These are phyloP conservation scores for Micractinium conductrix DNA, from an alignment of 139 green algal species.

Conservation along the genomic window DNA sequence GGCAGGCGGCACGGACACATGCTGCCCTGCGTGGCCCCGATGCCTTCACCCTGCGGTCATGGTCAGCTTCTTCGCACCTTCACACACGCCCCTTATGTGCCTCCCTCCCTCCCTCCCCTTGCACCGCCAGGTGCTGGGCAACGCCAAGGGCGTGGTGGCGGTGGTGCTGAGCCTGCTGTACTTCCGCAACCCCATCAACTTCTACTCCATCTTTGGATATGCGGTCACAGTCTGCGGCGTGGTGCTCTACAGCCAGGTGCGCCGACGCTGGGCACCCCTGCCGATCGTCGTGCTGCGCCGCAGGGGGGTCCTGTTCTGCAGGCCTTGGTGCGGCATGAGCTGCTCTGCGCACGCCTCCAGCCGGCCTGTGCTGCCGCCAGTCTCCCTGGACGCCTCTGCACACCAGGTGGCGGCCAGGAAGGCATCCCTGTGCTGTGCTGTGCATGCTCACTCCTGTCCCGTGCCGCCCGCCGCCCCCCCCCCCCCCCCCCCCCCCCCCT, in stretches of 20 bases:
- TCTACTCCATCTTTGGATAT: conserved; percentile 80
- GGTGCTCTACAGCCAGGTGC: conserved; percentile 66
- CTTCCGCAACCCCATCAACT: conserved; percentile 83
- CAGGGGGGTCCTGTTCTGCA: not conserved
- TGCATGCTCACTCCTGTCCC: not conserved
- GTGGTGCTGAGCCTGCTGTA: conserved; percentile 83
- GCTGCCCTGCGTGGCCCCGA: too few species aligned
- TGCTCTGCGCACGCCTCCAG: too few species aligned
- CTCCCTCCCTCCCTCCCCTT: not conserved
- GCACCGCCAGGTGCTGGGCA: conserved; percentile 86
- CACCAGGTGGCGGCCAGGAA: too few species aligned
- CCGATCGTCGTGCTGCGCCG: not conserved
- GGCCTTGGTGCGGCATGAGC: not conserved
- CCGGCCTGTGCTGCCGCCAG: too few species aligned
- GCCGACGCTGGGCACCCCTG: not conserved
- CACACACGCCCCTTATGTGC: too few species aligned
- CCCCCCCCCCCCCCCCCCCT: not conserved
- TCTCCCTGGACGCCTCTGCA: too few species aligned
- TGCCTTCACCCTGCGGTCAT: too few species aligned
- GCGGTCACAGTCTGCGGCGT: conserved; percentile 83
- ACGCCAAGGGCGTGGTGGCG: conserved; percentile 95
- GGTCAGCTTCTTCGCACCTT: too few species aligned
- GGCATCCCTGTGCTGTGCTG: not conserved
- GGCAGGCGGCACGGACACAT: too few species aligned
- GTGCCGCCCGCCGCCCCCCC: not conserved